These are phyloP conservation scores for Daldinia loculata DNA, from an alignment of 495 filamentous ascomycete species.

Conservation along the genomic window DNA sequence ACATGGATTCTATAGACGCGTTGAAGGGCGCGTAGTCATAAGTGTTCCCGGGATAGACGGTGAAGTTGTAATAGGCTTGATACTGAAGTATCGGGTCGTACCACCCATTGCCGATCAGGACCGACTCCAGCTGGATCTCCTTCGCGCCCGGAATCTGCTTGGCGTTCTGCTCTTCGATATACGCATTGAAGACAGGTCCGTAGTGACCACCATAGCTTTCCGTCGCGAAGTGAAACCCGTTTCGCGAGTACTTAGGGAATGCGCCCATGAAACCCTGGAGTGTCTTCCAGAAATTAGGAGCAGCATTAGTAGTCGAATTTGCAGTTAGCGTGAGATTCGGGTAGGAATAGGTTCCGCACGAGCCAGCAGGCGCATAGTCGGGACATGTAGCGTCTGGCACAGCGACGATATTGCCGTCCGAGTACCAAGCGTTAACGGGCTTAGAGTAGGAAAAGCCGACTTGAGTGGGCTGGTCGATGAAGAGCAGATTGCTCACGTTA, in stretches of 20 bases:
- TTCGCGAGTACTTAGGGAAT: slow-evolving; percentile 66
- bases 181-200: slow-evolving; percentile 69
- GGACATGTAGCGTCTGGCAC: slow-evolving; percentile 62
- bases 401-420: slow-evolving; percentile 42
- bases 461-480: slow-evolving; percentile 67
- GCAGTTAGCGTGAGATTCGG: slow-evolving; percentile 60
- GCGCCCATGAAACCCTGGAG: slow-evolving; percentile 71
- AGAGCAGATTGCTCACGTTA: slow-evolving; percentile 67
- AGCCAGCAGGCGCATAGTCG: slow-evolving; percentile 56
- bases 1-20: slow-evolving; percentile 52
- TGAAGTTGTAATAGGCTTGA: slow-evolving; percentile 71
- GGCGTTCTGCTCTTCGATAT: slow-evolving; percentile 72
- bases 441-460: slow-evolving; percentile 68
- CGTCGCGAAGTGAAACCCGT: slow-evolving; percentile 66
- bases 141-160: slow-evolving; percentile 59
- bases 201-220: slow-evolving; percentile 75
- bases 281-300: slow-evolving; percentile 67
- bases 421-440: slow-evolving; percentile 60
- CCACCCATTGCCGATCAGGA: slow-evolving; percentile 59
- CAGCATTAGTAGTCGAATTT: slow-evolving; percentile 62
- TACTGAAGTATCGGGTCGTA: slow-evolving; percentile 69
- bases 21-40: slow-evolving; percentile 67
- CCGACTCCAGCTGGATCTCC: slow-evolving; percentile 62
- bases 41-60: slow-evolving; percentile 63
- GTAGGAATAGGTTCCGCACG: slow-evolving; percentile 65